Evolutionary conservation across 164 flowering plant species (phyloP).

Genomic region (Annona cherimola): DNA sequence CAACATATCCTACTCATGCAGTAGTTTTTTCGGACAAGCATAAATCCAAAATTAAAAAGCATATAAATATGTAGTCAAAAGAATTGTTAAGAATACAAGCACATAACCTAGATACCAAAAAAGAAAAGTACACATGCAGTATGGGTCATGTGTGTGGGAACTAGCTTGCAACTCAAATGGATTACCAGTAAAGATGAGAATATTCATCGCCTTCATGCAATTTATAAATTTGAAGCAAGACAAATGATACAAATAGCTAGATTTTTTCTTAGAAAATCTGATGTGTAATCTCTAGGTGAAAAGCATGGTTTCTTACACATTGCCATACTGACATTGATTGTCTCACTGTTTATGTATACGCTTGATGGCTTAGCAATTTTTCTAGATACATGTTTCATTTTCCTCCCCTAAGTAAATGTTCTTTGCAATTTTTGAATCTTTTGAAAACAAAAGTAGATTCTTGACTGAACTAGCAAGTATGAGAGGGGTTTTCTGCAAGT

Average conservation of each 20-base stretch:
- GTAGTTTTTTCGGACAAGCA: too few relatives aligned
- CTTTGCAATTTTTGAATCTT: too few relatives aligned
- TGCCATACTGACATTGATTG: neutral
- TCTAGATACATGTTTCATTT: neutral
- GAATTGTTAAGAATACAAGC: neutral
- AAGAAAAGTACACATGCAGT: neutral
- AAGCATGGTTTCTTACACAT: neutral
- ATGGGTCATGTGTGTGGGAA: neutral
- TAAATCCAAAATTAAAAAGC: neutral
- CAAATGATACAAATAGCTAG: neutral
- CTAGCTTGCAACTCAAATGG: neutral
- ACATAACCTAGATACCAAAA: neutral
- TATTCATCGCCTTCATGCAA: neutral
- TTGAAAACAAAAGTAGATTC: too few relatives aligned
- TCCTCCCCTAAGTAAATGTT: neutral
- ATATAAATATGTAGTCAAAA: neutral
- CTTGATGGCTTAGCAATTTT: neutral
- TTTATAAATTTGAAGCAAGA: neutral
- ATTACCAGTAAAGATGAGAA: neutral
- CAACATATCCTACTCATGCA: too few relatives aligned
- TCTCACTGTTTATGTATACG: neutral
- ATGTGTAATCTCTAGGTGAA: neutral
- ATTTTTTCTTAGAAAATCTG: neutral
- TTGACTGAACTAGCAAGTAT: too few relatives aligned
- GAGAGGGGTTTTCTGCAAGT: too few relatives aligned